These are phyloP conservation scores for Lizonia empirigonia DNA, from an alignment of 2,329 filamentous ascomycete species.

Conservation along the genomic window DNA sequence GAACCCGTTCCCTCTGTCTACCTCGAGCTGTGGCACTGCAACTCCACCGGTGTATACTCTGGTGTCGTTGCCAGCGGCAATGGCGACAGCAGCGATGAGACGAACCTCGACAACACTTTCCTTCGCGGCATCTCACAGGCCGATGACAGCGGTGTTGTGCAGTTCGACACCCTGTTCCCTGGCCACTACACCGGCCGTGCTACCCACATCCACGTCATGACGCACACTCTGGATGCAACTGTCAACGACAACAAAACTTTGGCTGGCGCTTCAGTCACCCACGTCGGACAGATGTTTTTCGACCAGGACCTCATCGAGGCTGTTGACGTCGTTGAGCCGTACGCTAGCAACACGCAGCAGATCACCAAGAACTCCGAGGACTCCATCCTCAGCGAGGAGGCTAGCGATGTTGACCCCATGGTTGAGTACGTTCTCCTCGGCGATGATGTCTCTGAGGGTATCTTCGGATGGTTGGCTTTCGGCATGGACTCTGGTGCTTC, in stretches of 20 bases:
- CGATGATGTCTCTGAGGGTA: conserved; percentile 48
- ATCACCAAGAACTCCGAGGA: conserved; percentile 61
- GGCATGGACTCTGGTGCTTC: conserved; percentile 34
- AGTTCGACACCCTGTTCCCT: conserved; percentile 56
- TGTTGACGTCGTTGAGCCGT: conserved; percentile 56
- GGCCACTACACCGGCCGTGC: conserved; percentile 45
- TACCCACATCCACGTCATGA: conserved; percentile 50
- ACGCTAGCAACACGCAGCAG: conserved; percentile 49
- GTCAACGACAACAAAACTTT: conserved; percentile 57
- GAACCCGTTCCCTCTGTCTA: conserved; percentile 55
- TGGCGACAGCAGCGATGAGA: conserved; percentile 46
- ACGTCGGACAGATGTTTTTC: conserved; percentile 70
- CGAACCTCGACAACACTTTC: conserved; percentile 48
- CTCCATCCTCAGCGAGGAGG: conserved; percentile 55
- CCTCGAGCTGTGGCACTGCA: conserved; percentile 61
- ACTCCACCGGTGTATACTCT: conserved; percentile 43
- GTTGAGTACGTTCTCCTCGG: conserved; percentile 64
- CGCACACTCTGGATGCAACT: conserved; percentile 42
- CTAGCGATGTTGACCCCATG: conserved; percentile 59
- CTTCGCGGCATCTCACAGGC: conserved; percentile 57
- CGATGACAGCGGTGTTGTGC: conserved; percentile 55
- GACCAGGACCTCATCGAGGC: conserved; percentile 62
- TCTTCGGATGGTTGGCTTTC: conserved; percentile 45
- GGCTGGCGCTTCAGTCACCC: conserved; percentile 56
- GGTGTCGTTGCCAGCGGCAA: conserved; percentile 50